phyloP scores from a whole-genome alignment of 1,284 basidiomycete genomes.

The Kwoniella shivajii region DNA sequence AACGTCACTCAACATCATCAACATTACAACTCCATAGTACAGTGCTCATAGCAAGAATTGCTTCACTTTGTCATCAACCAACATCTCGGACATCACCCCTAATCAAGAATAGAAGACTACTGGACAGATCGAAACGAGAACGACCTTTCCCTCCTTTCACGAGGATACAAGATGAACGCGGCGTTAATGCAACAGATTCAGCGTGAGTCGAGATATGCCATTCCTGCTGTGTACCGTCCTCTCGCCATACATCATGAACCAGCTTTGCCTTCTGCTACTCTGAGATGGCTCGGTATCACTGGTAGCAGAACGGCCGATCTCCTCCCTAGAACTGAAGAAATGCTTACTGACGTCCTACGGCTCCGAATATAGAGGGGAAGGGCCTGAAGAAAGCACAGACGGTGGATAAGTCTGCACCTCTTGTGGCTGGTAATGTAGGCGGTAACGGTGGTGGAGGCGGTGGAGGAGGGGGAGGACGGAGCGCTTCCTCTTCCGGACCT shows the following conservation, averaged over 20 bases:
- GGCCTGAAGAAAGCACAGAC: constrained; percentile 77
- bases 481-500: constrained; percentile 15
- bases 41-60: no score
- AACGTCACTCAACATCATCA: background rate
- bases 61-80: background rate
- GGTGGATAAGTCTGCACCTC: constrained; percentile 75
- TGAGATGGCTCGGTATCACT: no score
- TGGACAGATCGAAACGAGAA: no score
- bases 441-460: constrained; percentile 25
- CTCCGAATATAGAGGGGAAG: constrained; percentile 61
- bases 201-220: constrained; percentile 34
- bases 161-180: constrained; percentile 40
- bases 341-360: no score
- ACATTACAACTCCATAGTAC: background rate
- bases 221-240: background rate
- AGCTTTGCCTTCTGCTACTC: no score
- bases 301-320: no score
- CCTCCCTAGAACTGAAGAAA: no score
- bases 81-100: constrained; percentile 1
- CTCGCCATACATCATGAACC: no score
- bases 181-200: constrained; percentile 49
- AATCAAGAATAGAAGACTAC: no score
- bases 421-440: constrained; percentile 60
- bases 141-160: background rate
- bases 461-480: constrained; percentile 8